These are phyloP conservation scores for Colletotrichum lindemuthianum DNA, from an alignment of 2,329 filamentous ascomycete genomes.

Conservation along the genomic window DNA sequence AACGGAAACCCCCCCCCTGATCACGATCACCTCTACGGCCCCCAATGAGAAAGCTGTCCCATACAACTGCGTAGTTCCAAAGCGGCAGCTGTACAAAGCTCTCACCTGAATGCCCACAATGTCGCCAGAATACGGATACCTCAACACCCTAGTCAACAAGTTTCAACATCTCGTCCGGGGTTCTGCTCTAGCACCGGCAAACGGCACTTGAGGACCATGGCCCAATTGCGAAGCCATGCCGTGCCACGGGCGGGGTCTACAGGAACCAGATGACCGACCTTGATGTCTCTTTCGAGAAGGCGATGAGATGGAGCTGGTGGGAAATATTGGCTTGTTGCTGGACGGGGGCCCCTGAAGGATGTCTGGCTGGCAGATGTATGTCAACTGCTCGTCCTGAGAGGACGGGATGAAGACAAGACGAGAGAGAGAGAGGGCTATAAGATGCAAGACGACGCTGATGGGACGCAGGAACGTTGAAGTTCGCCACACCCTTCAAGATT, in stretches of 20 bases:
- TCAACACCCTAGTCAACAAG: no score
- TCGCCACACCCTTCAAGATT: not conserved
- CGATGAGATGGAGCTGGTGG: slow-evolving; percentile 20
- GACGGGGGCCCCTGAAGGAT: not conserved
- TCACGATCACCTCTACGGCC: slow-evolving; percentile 12
- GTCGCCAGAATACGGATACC: not conserved
- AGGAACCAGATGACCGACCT: slow-evolving; percentile 11
- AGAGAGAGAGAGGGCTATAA: slow-evolving; percentile 18
- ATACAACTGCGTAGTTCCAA: not conserved
- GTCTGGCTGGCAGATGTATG: not conserved
- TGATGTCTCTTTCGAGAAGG: not conserved
- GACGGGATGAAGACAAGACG: not conserved
- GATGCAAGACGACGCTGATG: slow-evolving; percentile 19
- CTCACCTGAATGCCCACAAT: slow-evolving; percentile 5
- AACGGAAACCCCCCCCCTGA: not conserved
- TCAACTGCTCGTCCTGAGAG: slow-evolving; percentile 5
- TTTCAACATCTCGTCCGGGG: not conserved
- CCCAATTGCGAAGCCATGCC: slow-evolving; percentile 25
- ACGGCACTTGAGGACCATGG: slow-evolving; percentile 13
- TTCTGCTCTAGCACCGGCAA: slow-evolving; percentile 10
- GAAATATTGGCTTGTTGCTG: slow-evolving; percentile 11
- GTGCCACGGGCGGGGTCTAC: slow-evolving; percentile 22
- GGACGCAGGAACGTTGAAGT: slow-evolving; percentile 18
- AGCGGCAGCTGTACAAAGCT: slow-evolving; percentile 8
- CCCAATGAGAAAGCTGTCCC: slow-evolving; percentile 7